Evolutionary conservation across 2,329 filamentous ascomycete genomes (phyloP).

Genomic region (Chaetoscypha palmicola): DNA sequence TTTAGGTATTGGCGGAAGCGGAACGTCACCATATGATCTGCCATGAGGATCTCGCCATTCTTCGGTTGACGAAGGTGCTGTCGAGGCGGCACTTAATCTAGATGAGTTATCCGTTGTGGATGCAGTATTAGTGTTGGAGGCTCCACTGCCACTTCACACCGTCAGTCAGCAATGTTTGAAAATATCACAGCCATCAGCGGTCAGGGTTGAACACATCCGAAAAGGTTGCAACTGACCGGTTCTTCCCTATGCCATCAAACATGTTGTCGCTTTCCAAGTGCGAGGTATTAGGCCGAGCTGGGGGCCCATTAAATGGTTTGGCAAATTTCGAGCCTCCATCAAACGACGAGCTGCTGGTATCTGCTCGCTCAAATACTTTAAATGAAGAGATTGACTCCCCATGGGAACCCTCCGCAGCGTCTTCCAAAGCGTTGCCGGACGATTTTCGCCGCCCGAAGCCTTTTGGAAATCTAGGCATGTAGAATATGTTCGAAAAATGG

Average conservation of each 20-base stretch:
- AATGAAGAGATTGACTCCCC: slow-evolving; percentile 24
- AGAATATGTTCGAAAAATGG: slow-evolving; percentile 17
- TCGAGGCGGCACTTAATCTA: slow-evolving; percentile 30
- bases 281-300: slow-evolving; percentile 20
- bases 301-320: slow-evolving; percentile 12
- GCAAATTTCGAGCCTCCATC: slow-evolving; percentile 29
- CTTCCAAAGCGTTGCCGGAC: slow-evolving; percentile 27
- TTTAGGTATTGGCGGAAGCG: slow-evolving; percentile 28
- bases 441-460: slow-evolving; percentile 32
- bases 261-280: slow-evolving; percentile 30
- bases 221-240: slow-evolving; percentile 30
- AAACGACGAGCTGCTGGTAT: slow-evolving; percentile 24
- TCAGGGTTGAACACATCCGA: background rate
- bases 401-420: slow-evolving; percentile 14
- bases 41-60: slow-evolving; percentile 28
- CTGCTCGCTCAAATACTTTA: slow-evolving; percentile 31
- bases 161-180: slow-evolving; percentile 14
- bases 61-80: slow-evolving; percentile 30
- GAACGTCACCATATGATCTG: slow-evolving; percentile 27
- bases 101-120: slow-evolving; percentile 32
- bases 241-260: slow-evolving; percentile 28
- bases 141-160: slow-evolving; percentile 30
- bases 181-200: background rate
- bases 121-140: slow-evolving; percentile 31
- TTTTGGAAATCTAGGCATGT: slow-evolving; percentile 32